Evolutionary conservation across 2,329 filamentous ascomycete genomes (phyloP).

Genomic region (Emergomyces africanus): DNA sequence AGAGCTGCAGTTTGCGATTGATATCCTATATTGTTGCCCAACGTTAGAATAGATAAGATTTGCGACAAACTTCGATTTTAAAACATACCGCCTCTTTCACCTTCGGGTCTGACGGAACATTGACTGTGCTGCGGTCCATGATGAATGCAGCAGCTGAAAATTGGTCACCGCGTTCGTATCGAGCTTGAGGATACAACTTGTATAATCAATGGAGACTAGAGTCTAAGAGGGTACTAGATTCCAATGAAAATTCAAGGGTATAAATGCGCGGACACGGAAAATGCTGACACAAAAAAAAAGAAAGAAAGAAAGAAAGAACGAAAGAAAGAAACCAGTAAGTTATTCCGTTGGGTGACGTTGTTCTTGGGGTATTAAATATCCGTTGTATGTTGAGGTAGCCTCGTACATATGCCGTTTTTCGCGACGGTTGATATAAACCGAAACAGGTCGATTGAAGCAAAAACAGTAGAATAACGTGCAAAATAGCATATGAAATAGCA

Average conservation of each 20-base stretch:
- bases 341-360: neutral
- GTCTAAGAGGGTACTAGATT: neutral
- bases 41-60: neutral
- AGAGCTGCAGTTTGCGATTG: conserved; percentile 88
- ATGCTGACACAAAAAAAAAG: too few relatives aligned
- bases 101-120: conserved; percentile 60
- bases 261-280: neutral
- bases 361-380: neutral
- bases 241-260: neutral
- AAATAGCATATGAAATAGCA: neutral
- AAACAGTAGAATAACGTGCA: neutral
- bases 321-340: neutral
- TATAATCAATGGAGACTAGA: neutral
- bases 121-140: conserved; percentile 40
- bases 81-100: conserved; percentile 54
- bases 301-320: too few relatives aligned
- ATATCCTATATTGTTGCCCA: conserved; percentile 42
- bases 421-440: neutral
- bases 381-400: neutral
- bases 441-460: neutral
- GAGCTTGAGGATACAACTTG: neutral
- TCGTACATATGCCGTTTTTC: neutral
- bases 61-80: neutral
- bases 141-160: conserved; percentile 4
- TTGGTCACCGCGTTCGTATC: neutral